phyloP scores from a whole-genome alignment of 2,329 filamentous ascomycete genomes.

The Exophiala calicioides region DNA sequence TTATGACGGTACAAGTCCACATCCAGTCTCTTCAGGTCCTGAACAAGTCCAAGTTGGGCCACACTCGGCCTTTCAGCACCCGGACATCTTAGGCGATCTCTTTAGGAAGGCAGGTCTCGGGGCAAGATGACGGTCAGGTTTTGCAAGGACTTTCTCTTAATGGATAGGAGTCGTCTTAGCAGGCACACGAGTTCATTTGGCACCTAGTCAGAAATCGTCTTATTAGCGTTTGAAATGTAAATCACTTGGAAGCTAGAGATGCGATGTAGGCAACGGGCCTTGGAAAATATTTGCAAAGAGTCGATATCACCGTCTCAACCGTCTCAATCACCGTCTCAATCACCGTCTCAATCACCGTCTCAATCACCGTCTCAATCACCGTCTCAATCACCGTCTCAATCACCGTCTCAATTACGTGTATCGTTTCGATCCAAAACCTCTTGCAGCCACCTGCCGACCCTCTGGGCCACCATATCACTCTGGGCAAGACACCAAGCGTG shows the following conservation, averaged over 20 bases:
- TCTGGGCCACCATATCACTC: slow-evolving; percentile 53
- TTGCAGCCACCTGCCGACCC: slow-evolving; percentile 51
- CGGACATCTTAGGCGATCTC: slow-evolving; percentile 44
- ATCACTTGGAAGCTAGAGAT: too few species aligned
- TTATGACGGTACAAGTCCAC: slow-evolving; percentile 12
- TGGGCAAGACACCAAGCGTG: slow-evolving; percentile 61
- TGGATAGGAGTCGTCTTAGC: too few species aligned
- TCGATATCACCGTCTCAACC: too few species aligned
- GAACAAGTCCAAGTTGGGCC: too few species aligned
- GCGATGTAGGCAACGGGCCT: too few species aligned
- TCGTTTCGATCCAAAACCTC: slow-evolving; percentile 38
- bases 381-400: not conserved
- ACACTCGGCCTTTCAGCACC: slow-evolving; percentile 27
- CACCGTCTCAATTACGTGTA: not conserved
- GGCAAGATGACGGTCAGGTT: slow-evolving; percentile 18
- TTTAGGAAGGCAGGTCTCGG: slow-evolving; percentile 47
- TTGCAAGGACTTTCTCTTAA: not conserved
- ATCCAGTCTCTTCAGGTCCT: not conserved
- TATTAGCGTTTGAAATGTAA: too few species aligned
- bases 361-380: not conserved
- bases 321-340: too few species aligned
- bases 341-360: too few species aligned
- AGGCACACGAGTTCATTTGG: too few species aligned
- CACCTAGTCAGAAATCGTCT: too few species aligned
- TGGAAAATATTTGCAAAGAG: too few species aligned